phyloP scores from a whole-genome alignment of 1,284 basidiomycete genomes.

The Ceratobasidium sp. region DNA sequence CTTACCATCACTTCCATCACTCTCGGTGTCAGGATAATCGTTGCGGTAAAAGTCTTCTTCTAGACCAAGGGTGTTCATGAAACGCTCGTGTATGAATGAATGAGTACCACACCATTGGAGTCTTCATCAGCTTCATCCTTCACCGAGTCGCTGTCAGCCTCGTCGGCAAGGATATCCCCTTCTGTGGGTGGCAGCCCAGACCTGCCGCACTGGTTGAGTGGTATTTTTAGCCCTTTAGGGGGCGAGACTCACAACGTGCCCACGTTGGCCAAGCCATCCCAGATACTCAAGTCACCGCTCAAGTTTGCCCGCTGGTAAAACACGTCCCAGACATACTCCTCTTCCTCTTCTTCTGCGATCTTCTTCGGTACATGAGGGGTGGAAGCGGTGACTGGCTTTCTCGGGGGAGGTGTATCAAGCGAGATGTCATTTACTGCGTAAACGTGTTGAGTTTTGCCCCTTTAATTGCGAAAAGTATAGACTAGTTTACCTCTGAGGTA shows the following conservation, averaged over 20 bases:
- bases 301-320: conserved; percentile 34
- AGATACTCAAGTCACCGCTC: conserved; percentile 37
- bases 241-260: conserved; percentile 44
- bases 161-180: conserved; percentile 42
- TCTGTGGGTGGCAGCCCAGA: conserved; percentile 44
- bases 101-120: conserved; percentile 42
- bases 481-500: conserved; percentile 23
- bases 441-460: background rate
- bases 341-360: conserved; percentile 12
- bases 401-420: conserved; percentile 29
- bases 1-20: conserved; percentile 44
- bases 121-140: conserved; percentile 48
- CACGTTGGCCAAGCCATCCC: conserved; percentile 43
- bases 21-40: conserved; percentile 45
- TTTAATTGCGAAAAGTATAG: background rate
- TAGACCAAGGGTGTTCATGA: conserved; percentile 5
- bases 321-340: conserved; percentile 39
- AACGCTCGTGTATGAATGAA: background rate
- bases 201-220: conserved; percentile 22
- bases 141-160: conserved; percentile 45
- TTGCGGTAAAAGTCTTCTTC: conserved; percentile 47
- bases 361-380: conserved; percentile 6
- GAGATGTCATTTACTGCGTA: conserved; percentile 31
- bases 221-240: background rate
- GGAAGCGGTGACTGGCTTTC: conserved; percentile 21